These are phyloP conservation scores for Helianthus tuberosus DNA, from an alignment of 129 eudicot genomes.

Conservation along the genomic window DNA sequence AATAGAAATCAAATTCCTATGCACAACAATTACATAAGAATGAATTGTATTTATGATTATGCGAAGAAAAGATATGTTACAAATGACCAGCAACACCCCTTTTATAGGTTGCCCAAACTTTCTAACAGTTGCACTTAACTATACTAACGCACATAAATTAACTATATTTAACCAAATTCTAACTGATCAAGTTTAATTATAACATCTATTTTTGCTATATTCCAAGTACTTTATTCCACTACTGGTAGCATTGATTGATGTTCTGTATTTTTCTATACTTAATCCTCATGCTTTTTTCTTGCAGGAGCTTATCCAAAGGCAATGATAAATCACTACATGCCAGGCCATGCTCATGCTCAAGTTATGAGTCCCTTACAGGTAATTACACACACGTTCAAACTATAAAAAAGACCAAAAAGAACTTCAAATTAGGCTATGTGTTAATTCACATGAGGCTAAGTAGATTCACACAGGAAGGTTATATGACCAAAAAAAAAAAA, in stretches of 20 bases:
- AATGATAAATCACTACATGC: background rate
- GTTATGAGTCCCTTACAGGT: slow-evolving; percentile 31
- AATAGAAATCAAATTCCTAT: too few species aligned
- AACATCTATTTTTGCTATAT: background rate
- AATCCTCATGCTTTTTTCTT: background rate
- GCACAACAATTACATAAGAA: too few species aligned
- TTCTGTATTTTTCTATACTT: background rate
- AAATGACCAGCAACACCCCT: too few species aligned
- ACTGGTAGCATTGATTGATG: background rate
- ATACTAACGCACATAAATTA: too few species aligned
- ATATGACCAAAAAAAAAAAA: background rate
- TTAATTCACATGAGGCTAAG: background rate
- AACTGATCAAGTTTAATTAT: too few species aligned
- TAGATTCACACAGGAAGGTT: background rate
- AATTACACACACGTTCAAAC: background rate
- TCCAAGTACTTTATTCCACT: background rate
- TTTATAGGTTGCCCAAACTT: too few species aligned
- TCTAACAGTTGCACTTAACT: too few species aligned
- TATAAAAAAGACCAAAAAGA: background rate
- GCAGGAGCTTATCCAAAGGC: slow-evolving; percentile 15
- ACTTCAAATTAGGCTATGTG: background rate
- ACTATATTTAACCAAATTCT: too few species aligned
- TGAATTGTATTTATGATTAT: too few species aligned
- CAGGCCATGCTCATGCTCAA: slow-evolving; percentile 20
- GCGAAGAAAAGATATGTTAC: too few species aligned